Conservation (phyloP, 306 rosid genomes). For the Trichosanthes cucumerina region DNA sequence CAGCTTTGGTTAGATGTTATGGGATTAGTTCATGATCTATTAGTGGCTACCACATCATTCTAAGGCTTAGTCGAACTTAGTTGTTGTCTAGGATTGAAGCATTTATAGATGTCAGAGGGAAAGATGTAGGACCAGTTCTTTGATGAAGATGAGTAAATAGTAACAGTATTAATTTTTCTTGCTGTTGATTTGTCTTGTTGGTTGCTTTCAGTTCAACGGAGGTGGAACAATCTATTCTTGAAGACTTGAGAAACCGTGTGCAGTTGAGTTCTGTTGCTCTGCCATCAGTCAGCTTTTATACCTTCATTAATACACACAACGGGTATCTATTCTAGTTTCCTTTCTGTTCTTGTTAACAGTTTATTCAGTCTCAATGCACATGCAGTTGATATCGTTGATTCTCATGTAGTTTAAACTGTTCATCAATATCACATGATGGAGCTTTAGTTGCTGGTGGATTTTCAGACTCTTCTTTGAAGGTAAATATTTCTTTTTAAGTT, state of each 20-base stretch:
- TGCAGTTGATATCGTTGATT: slow-evolving; percentile 15
- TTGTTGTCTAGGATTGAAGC: background rate
- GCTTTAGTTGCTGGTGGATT: slow-evolving; percentile 95
- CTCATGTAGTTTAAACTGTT: slow-evolving; percentile 68
- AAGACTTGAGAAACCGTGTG: slow-evolving; percentile 92
- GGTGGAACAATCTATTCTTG: slow-evolving; percentile 90
- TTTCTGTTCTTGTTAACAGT: background rate
- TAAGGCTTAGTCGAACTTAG: background rate
- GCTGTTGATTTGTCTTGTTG: slow-evolving; percentile 13
- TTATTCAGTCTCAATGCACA: slow-evolving; percentile 10
- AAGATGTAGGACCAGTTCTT: background rate
- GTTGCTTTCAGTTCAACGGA: slow-evolving; percentile 59
- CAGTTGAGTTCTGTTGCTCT: slow-evolving; percentile 80
- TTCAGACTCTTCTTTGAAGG: slow-evolving; percentile 91
- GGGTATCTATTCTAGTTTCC: slow-evolving; percentile 36
- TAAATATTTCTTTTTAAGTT: slow-evolving; percentile 13
- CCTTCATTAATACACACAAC: slow-evolving; percentile 76
- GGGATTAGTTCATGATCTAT: background rate
- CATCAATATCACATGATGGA: slow-evolving; percentile 87
- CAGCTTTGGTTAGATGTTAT: background rate
- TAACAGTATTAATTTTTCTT: background rate
- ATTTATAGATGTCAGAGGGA: background rate
- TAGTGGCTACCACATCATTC: background rate
- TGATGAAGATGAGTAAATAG: background rate
- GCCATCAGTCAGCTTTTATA: slow-evolving; percentile 92